Conservation (phyloP, 2,329 filamentous ascomycete species). For the Monascus ruber region DNA sequence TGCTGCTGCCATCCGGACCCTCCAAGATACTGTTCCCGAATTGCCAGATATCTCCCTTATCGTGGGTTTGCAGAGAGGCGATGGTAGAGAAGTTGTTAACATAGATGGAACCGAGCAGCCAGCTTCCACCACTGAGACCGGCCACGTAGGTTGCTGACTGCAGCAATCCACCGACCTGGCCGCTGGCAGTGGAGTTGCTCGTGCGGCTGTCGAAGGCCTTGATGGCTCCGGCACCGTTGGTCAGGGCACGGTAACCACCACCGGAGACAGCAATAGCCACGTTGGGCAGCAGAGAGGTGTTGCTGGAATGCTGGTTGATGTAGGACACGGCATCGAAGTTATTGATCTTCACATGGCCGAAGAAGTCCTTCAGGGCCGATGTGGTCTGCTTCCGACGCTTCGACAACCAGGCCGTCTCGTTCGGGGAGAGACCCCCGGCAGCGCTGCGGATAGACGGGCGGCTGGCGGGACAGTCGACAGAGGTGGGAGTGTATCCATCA, state of each 20-base stretch:
- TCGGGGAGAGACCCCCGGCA: conserved; percentile 51
- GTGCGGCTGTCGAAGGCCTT: conserved; percentile 71
- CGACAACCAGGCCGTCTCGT: conserved; percentile 65
- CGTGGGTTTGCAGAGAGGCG: conserved; percentile 31
- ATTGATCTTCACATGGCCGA: conserved; percentile 61
- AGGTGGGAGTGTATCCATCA: conserved; percentile 60
- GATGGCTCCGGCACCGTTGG: conserved; percentile 74
- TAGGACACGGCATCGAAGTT: conserved; percentile 67
- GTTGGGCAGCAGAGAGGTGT: conserved; percentile 49
- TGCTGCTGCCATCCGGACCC: conserved; percentile 16
- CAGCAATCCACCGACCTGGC: conserved; percentile 68
- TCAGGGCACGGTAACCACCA: conserved; percentile 76
- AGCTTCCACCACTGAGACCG: conserved; percentile 73
- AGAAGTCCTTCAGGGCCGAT: conserved; percentile 59
- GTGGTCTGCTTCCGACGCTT: conserved; percentile 62
- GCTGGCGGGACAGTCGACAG: conserved; percentile 55
- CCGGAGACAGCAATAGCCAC: conserved; percentile 71
- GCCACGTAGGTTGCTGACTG: conserved; percentile 74
- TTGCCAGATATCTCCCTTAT: conserved; percentile 16
- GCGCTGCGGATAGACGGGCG: conserved; percentile 54
- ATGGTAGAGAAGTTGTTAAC: conserved; percentile 69
- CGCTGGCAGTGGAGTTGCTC: conserved; percentile 48
- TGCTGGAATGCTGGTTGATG: conserved; percentile 54
- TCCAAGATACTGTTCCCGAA: conserved; percentile 45
- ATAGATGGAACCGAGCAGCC: conserved; percentile 74